A percentile compares a stretch with the other conserved stretches of the same genome.
These are phyloP conservation scores for Micractinium conductrix DNA, from an alignment of 139 green algal genomes.

Conservation along the genomic window DNA sequence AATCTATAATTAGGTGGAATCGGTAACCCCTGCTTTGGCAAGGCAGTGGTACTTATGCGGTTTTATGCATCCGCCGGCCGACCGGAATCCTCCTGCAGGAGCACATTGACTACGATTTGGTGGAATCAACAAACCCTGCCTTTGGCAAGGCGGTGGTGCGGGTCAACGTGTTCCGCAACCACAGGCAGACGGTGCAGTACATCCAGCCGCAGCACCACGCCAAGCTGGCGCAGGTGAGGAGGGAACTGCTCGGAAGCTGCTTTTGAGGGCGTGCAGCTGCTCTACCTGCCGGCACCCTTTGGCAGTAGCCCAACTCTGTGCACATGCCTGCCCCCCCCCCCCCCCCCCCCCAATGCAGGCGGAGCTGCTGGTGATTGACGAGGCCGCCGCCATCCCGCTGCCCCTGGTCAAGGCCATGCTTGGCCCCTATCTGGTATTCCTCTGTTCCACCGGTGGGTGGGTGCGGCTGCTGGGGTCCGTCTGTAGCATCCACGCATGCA, in stretches of 20 bases:
- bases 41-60: too few species aligned
- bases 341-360: slow-evolving; percentile 53
- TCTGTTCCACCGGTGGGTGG: slow-evolving; percentile 84
- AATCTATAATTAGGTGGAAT: too few species aligned
- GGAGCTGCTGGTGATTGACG: slow-evolving; percentile 98
- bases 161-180: slow-evolving; percentile 91
- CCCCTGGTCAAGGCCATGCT: slow-evolving; percentile 93
- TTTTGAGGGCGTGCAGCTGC: neutral
- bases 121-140: slow-evolving; percentile 92
- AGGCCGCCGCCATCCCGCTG: slow-evolving; percentile 96
- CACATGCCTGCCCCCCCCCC: neutral
- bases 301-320: too few species aligned
- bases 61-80: too few species aligned
- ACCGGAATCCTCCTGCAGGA: too few species aligned
- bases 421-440: slow-evolving; percentile 98
- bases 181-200: slow-evolving; percentile 91
- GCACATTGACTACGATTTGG: slow-evolving; percentile 98
- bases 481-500: too few species aligned
- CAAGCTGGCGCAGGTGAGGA: slow-evolving; percentile 64
- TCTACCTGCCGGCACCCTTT: neutral
- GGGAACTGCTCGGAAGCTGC: too few species aligned
- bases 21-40: too few species aligned
- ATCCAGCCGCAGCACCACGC: slow-evolving; percentile 93
- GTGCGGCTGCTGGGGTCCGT: too few species aligned
- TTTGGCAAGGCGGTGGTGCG: slow-evolving; percentile 92